Base-by-base conservation (phyloP, 768 basidiomycete genomes). In the Tricholoma sp. region DNA sequence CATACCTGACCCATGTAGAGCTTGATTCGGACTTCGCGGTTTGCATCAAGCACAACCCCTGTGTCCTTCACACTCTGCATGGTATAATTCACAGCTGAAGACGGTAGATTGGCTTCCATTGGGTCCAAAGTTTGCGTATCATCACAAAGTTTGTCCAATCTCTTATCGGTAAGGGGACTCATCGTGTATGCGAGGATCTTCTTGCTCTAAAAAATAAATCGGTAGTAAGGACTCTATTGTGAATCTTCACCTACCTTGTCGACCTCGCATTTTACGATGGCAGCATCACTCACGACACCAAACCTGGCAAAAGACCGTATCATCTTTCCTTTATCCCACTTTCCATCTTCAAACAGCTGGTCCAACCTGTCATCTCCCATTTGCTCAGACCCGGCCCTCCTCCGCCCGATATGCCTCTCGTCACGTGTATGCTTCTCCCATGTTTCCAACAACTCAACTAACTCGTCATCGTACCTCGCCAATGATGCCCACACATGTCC, bases 321-420 rank as follows among this genome's bases (percentile, higher is more conserved):
- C 91, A 93, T 92, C 77, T 92, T 93, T 56, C 69, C 70, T 47
- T 71, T 76, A 68, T 94, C 91, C 86, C 88, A 91, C 61, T 64
- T 75, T 10, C 79, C 85, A 43, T 71, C 76, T 58, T 61, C 65
- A 61, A 86, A 90, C 21, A 79, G 60, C 54, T 73, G 70, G 29
- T 64, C 64, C 55, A 85, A 56, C 24, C 67, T 66, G 52, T 75
- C 71, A 6, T 69, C 74, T 12, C 68, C 74, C 37, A 72, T 64
- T 55, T 65, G 59, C 49, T 75, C 78, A 1, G 72, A 73, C 0
- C 71, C 69, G 24, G 61, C 61, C 54, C 64, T 70, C 52, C 69
- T 57, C 59, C 70, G 64, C 54, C 77, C 74, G 71, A 79, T 73
- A 39, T 73, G 70, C 8, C 64, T 61, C 50, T 70, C 66, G 57